Conservation (phyloP, 1,284 basidiomycete genomes). For the Cutaneotrichosporon daszewskae region DNA sequence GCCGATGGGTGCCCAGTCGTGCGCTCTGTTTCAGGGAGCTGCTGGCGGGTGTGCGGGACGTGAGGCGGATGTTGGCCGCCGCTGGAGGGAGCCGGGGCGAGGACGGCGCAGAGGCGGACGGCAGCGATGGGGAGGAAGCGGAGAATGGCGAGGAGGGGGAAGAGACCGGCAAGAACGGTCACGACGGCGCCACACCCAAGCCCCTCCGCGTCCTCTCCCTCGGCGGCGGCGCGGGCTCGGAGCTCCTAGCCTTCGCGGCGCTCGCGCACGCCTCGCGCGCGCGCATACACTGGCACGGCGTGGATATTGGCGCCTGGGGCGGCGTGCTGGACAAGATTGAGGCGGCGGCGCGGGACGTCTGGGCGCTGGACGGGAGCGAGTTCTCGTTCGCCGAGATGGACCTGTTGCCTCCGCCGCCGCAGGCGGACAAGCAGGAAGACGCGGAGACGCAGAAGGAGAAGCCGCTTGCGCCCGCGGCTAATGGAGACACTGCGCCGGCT, state of each 20-base stretch:
- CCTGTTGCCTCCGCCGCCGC: constrained; percentile 28
- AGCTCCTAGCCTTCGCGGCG: constrained; percentile 44
- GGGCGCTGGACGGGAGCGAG: constrained; percentile 21
- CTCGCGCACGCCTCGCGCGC: constrained; percentile 18
- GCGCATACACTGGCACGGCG: constrained; percentile 27
- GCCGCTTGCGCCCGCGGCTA: background rate
- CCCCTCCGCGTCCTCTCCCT: constrained; percentile 35
- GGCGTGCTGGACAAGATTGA: constrained; percentile 27
- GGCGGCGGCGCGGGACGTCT: constrained; percentile 19
- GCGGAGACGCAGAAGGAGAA: no score
- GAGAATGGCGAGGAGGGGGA: constrained; percentile 12
- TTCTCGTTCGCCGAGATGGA: constrained; percentile 34
- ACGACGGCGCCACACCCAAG: background rate
- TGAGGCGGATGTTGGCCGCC: constrained; percentile 41
- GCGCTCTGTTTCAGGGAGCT: constrained; percentile 46
- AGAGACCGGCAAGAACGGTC: constrained; percentile 5
- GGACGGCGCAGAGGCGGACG: constrained; percentile 15
- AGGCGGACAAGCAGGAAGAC: no score
- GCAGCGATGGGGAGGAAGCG: constrained; percentile 25
- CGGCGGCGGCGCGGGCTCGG: constrained; percentile 49
- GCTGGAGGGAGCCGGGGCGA: constrained; percentile 19
- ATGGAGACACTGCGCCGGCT: background rate
- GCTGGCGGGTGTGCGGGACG: constrained; percentile 38
- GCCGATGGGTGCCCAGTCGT: constrained; percentile 49
- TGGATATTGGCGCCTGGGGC: constrained; percentile 45